Base-by-base conservation (phyloP, 176 grass and related monocot species). In the Carex cristatella region DNA sequence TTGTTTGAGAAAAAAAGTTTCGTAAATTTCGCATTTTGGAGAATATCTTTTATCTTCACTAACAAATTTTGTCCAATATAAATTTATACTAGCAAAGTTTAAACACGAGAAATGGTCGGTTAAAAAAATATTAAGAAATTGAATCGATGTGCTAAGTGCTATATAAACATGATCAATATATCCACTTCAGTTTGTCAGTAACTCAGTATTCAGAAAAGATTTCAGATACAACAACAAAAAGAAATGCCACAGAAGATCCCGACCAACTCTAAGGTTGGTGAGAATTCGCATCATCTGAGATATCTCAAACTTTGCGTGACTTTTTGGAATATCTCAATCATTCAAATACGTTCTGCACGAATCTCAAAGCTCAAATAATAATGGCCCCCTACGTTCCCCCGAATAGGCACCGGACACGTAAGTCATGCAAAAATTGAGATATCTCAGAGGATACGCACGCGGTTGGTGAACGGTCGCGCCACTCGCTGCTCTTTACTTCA, bases 381-480 rank as follows among this genome's bases (percentile, higher is more conserved):
- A 23, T 23, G 23, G 0, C 23, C 23, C 23, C 23, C 23, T 23
- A 23, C 23, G 23, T 23, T 23, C 23, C 23, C 23, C 23, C 23
- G 23, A 23, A 23, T 23, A 23, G 23, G 23, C 0, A 23, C 23
- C 23, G 23, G 23, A 23, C 23, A 23, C 23, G 23, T 23, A 23
- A 23, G 23, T 23, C 23, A 23, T 23, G 23, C 23, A 23, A 23
- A 23, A 23, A 23, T 23, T 23, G 23, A 23, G 23, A 23, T 23
- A 23, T 23, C 23, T 23, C 23, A 23, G 23, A 23, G 23, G 23
- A 23, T 23, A 23, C 23, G 23, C 23, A 23, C 23, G 23, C 23
- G 61, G 38, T 83, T 65, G 80, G 80, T 83, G 80, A 83, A 51
- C 80, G 40, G 42, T 68, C 37, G 80, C 46, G 63, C 61, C 80